Evolutionary conservation across 2,329 filamentous ascomycete species (phyloP).

Genomic region (Aureobasidium sp.): DNA sequence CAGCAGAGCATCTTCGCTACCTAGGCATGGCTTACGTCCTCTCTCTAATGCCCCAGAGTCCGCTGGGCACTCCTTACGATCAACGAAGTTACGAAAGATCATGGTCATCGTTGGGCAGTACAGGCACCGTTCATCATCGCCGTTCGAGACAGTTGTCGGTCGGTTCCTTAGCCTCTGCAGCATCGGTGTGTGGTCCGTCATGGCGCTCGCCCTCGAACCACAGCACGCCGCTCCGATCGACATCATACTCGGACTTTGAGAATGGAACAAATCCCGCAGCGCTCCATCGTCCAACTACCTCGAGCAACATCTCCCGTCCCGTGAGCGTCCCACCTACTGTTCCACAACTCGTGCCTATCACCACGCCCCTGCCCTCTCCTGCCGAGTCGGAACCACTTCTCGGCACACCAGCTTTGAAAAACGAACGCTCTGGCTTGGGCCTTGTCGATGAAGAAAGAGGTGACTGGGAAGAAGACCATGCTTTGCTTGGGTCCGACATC

Average conservation of each 20-base stretch:
- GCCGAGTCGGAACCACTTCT: not conserved
- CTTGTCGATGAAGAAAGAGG: slow-evolving; percentile 8
- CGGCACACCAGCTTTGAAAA: not conserved
- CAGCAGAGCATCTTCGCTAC: not conserved
- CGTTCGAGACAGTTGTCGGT: slow-evolving; percentile 10
- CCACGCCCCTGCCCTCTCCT: not conserved
- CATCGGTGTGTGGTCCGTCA: slow-evolving; percentile 2
- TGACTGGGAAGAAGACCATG: slow-evolving; percentile 5
- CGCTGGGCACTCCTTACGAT: slow-evolving; percentile 2
- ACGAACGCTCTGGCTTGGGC: not conserved
- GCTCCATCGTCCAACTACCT: not conserved
- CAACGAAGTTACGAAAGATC: slow-evolving; percentile 8
- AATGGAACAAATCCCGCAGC: not conserved
- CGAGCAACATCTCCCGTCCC: not conserved
- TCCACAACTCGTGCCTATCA: not conserved
- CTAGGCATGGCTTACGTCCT: slow-evolving; percentile 16
- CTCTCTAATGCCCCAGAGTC: slow-evolving; percentile 13
- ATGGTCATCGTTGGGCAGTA: slow-evolving; percentile 14
- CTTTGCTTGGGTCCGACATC: not conserved
- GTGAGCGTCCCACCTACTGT: slow-evolving; percentile 4
- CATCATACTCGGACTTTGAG: slow-evolving; percentile 8
- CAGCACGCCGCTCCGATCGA: slow-evolving; percentile 3
- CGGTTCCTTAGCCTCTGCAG: slow-evolving; percentile 11
- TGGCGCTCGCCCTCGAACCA: not conserved
- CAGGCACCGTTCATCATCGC: not conserved